Evolutionary conservation across 2,329 filamentous ascomycete species (phyloP).

Genomic region (Cordyceps pruinosa): DNA sequence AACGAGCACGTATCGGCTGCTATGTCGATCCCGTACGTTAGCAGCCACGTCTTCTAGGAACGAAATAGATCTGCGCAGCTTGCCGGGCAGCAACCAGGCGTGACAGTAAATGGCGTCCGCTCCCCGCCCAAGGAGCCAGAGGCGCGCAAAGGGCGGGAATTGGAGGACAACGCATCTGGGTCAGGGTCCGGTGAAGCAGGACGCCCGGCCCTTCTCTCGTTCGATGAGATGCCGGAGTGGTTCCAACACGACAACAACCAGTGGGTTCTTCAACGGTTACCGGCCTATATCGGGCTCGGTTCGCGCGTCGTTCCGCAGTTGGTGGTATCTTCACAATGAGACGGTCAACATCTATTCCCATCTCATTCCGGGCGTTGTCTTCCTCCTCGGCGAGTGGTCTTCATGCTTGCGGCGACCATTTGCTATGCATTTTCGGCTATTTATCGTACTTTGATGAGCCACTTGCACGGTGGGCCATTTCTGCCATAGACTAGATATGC

Average conservation of each 20-base stretch:
- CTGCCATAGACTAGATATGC: slow-evolving; percentile 19
- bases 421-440: slow-evolving; percentile 18
- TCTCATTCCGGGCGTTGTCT: slow-evolving; percentile 30
- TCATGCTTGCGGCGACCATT: slow-evolving; percentile 16
- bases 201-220: slow-evolving; percentile 18
- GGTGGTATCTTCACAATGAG: slow-evolving; percentile 31
- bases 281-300: slow-evolving; percentile 34
- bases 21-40: no score
- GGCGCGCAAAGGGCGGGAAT: slow-evolving; percentile 12
- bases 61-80: no score
- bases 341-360: slow-evolving; percentile 14
- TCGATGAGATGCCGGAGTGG: slow-evolving; percentile 20
- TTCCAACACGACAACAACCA: slow-evolving; percentile 15
- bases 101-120: slow-evolving; percentile 14
- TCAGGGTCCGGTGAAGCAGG: slow-evolving; percentile 13
- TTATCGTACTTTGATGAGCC: slow-evolving; percentile 21
- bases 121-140: slow-evolving; percentile 13
- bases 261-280: slow-evolving; percentile 25
- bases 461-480: slow-evolving; percentile 17
- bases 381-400: slow-evolving; percentile 25
- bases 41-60: no score
- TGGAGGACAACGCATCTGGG: slow-evolving; percentile 10
- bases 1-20: no score
- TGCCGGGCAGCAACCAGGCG: no score
- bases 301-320: slow-evolving; percentile 31